Percentiles rank a stretch among this genome's conserved stretches.
Conservation (phyloP, 768 basidiomycete species). For the Paxillus ammoniavirescens region DNA sequence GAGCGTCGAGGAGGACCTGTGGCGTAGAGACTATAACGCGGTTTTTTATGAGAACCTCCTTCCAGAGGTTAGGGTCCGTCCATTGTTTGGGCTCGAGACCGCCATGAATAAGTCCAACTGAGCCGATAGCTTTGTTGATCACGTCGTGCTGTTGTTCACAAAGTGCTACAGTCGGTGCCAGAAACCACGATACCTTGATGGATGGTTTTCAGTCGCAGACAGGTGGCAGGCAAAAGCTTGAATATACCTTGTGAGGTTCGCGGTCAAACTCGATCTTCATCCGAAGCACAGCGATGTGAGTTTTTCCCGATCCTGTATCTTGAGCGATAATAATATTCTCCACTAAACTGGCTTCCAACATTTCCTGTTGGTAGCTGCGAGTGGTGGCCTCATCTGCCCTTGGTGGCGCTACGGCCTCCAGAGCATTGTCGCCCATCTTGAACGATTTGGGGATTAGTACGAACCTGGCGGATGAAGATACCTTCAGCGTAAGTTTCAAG, state of each 20-base stretch:
- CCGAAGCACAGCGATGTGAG: constrained; percentile 70
- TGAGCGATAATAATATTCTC: constrained; percentile 74
- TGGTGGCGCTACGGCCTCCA: background rate
- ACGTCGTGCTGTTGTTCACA: constrained; percentile 68
- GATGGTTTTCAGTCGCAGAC: background rate
- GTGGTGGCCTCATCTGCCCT: constrained; percentile 18
- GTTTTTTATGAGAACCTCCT: constrained; percentile 49
- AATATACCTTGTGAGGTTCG: constrained; percentile 54
- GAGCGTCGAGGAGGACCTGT: constrained; percentile 74
- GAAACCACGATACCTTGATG: constrained; percentile 70
- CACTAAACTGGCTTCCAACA: constrained; percentile 67
- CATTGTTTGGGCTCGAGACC: constrained; percentile 75
- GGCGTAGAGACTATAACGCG: constrained; percentile 73
- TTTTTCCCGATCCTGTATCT: constrained; percentile 81
- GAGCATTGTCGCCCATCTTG: constrained; percentile 12
- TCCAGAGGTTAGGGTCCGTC: constrained; percentile 64
- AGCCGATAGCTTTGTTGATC: constrained; percentile 53
- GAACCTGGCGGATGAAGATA: background rate
- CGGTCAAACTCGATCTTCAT: constrained; percentile 69
- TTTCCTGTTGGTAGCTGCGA: constrained; percentile 74
- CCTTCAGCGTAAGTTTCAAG: no score
- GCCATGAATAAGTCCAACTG: constrained; percentile 70
- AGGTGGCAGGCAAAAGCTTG: background rate
- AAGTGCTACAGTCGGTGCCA: constrained; percentile 75
- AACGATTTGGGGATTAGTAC: background rate